Evolutionary conservation across 176 grass and related monocot genomes (phyloP).

Genomic region (Zoysia pacifica): DNA sequence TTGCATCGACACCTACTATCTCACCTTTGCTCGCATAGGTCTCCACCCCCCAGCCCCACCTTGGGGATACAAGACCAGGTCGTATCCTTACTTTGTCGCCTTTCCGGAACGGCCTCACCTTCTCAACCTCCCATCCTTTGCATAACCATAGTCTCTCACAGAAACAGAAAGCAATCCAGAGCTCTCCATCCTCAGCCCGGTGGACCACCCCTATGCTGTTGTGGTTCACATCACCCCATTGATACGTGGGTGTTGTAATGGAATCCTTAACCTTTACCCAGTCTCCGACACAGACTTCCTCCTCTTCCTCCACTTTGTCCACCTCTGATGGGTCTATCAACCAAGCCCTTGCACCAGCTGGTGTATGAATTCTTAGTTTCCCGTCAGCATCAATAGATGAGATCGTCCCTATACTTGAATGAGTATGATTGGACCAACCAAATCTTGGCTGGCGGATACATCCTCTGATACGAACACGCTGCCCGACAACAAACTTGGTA

Average conservation of each 20-base stretch:
- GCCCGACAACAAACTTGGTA: slow-evolving; percentile 71
- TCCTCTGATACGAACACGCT: slow-evolving; percentile 77
- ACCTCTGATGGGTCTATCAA: slow-evolving; percentile 94
- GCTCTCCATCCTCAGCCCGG: slow-evolving; percentile 79
- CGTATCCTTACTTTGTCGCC: slow-evolving; percentile 75
- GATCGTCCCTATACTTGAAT: slow-evolving; percentile 92
- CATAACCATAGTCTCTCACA: slow-evolving; percentile 95
- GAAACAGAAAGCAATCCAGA: slow-evolving; percentile 98
- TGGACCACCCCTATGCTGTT: slow-evolving; percentile 90
- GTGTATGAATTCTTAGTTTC: slow-evolving; percentile 94
- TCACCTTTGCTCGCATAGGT: slow-evolving; percentile 83
- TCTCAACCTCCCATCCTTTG: slow-evolving; percentile 89
- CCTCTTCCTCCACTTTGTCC: slow-evolving; percentile 89
- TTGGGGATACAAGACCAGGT: slow-evolving; percentile 73
- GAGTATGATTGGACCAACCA: slow-evolving; percentile 91
- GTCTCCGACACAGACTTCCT: slow-evolving; percentile 73
- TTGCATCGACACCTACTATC: slow-evolving; percentile 89
- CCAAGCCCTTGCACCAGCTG: slow-evolving; percentile 91
- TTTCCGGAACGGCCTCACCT: slow-evolving; percentile 74
- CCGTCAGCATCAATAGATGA: slow-evolving; percentile 97
- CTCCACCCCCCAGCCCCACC: slow-evolving; percentile 98
- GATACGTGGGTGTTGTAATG: slow-evolving; percentile 74
- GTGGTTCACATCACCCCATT: slow-evolving; percentile 94
- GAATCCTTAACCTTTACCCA: slow-evolving; percentile 96
- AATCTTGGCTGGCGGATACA: slow-evolving; percentile 87